Percentiles rank a stretch among this genome's conserved stretches.
phyloP scores from a whole-genome alignment of 139 green algal genomes.

The Gonium pectorale region DNA sequence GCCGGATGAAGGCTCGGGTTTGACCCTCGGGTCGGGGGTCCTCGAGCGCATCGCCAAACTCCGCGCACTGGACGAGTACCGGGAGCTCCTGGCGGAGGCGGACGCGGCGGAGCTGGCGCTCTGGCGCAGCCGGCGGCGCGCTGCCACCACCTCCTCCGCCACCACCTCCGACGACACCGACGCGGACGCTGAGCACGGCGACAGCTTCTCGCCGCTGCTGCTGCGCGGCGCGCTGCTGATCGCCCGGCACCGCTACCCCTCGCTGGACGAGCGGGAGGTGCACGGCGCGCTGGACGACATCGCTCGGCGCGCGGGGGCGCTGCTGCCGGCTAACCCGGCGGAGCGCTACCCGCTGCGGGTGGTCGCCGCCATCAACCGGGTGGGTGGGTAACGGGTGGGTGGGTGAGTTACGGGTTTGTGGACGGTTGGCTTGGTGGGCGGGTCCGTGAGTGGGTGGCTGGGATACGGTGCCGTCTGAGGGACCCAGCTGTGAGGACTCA shows the following conservation, averaged over 20 bases:
- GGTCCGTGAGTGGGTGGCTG: background rate
- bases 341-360: slow-evolving; percentile 33
- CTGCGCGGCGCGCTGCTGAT: slow-evolving; percentile 30
- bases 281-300: slow-evolving; percentile 19
- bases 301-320: background rate
- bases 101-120: background rate
- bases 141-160: background rate
- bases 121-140: no score
- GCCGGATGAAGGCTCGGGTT: no score
- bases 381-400: background rate
- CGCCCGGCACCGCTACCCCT: slow-evolving; percentile 25
- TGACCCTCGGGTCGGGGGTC: slow-evolving; percentile 21
- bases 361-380: slow-evolving; percentile 30
- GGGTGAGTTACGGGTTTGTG: background rate
- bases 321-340: slow-evolving; percentile 2
- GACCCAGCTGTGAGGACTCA: no score
- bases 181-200: background rate
- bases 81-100: background rate
- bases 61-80: slow-evolving; percentile 12
- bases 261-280: slow-evolving; percentile 12
- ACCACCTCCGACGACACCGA: background rate
- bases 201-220: background rate
- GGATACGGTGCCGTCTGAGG: no score
- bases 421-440: background rate
- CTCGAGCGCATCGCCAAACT: slow-evolving; percentile 19